phyloP scores from a whole-genome alignment of 208 protist genomes.

The Angomonas desouzai region DNA sequence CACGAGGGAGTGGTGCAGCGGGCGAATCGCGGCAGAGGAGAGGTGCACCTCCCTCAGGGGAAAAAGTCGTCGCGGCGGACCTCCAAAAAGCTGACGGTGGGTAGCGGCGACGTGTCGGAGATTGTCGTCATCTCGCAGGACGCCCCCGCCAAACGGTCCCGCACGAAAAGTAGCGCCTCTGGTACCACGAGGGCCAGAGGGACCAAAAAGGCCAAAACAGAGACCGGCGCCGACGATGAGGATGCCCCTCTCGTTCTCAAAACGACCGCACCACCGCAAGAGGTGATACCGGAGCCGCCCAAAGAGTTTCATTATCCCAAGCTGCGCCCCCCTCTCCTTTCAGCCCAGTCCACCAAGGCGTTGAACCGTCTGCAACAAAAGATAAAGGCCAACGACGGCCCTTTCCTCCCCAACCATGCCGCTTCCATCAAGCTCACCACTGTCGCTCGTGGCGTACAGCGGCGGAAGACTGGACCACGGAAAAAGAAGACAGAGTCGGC shows the following conservation, averaged over 20 bases:
- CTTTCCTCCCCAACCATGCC: constrained; percentile 32
- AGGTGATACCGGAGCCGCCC: constrained; percentile 15
- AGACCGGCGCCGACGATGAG: neutral
- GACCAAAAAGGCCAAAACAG: neutral
- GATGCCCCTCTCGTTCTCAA: neutral
- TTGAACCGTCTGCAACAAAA: constrained; percentile 29
- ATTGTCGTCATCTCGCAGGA: constrained; percentile 20
- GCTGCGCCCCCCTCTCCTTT: constrained; percentile 51
- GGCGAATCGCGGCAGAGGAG: constrained; percentile 31
- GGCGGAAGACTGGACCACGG: constrained; percentile 2
- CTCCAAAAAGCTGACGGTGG: neutral
- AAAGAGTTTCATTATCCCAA: constrained; percentile 39
- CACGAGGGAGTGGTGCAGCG: constrained; percentile 32
- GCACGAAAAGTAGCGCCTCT: neutral
- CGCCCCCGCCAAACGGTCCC: neutral
- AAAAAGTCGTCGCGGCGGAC: constrained; percentile 11
- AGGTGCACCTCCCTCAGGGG: constrained; percentile 37
- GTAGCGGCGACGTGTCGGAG: constrained; percentile 14
- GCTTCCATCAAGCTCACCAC: constrained; percentile 30
- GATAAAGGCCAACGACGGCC: constrained; percentile 26
- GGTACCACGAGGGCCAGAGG: neutral
- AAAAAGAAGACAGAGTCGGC: constrained; percentile 19
- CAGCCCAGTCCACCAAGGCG: constrained; percentile 39
- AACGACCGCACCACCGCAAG: neutral
- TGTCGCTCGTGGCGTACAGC: neutral